A percentile compares a stretch with the other conserved stretches of the same genome.
Evolutionary conservation across 2,329 filamentous ascomycete species (phyloP).

Genomic region (Penicillium sp.): DNA sequence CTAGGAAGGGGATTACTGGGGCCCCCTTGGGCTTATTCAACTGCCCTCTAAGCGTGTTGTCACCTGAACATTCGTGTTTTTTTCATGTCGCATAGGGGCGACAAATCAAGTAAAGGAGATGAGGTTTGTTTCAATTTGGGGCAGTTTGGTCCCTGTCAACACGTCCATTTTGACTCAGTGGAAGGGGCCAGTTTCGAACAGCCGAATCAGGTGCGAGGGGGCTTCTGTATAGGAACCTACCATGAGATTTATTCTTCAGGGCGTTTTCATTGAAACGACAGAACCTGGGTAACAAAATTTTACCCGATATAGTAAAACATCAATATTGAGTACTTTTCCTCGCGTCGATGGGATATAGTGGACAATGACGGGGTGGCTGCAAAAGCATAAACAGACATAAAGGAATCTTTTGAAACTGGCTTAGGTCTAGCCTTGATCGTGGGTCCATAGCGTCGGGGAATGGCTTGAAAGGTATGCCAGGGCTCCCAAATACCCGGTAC

Average conservation of each 20-base stretch:
- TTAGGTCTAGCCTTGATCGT: constrained; percentile 1
- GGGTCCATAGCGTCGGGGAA: constrained; percentile 15
- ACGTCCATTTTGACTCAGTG: background rate
- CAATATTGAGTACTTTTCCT: background rate
- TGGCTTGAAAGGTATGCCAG: constrained; percentile 17
- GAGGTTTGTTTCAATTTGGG: background rate
- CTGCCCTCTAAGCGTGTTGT: background rate
- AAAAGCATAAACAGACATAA: background rate
- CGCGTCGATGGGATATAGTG: background rate
- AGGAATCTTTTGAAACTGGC: background rate
- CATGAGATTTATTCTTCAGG: background rate
- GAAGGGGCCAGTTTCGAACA: background rate
- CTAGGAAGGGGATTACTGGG: background rate
- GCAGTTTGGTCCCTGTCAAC: background rate
- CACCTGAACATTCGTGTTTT: background rate
- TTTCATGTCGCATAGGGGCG: background rate
- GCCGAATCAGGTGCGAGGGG: background rate
- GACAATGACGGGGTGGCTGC: background rate
- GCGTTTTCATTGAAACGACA: background rate
- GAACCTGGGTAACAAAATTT: background rate
- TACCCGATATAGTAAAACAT: background rate
- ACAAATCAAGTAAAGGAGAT: background rate
- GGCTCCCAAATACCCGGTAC: constrained; percentile 20
- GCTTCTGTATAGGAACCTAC: background rate
- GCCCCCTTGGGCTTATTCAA: background rate